These are phyloP conservation scores for Cucurbita ficifolia DNA, from an alignment of 306 rosid species.

Conservation along the genomic window DNA sequence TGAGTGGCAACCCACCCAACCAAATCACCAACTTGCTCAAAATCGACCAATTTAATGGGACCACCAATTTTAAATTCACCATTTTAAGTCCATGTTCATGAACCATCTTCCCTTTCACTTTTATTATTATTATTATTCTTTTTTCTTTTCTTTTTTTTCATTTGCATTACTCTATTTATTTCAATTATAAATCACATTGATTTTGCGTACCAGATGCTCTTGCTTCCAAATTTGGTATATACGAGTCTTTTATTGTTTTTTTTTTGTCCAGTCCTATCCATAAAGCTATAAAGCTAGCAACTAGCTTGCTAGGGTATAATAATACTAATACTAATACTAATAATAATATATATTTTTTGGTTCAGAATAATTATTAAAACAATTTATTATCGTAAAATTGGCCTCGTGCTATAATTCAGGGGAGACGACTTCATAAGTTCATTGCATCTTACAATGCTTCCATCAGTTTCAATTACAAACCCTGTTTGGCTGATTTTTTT, in stretches of 20 bases:
- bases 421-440: constrained; percentile 2
- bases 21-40: background rate
- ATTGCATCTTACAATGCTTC: background rate
- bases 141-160: background rate
- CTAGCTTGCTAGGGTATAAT: background rate
- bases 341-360: background rate
- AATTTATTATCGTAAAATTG: background rate
- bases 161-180: background rate
- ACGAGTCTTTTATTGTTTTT: background rate
- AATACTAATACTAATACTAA: no score
- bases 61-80: background rate
- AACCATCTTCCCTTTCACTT: background rate
- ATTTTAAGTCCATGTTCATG: background rate
- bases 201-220: background rate
- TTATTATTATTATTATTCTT: background rate
- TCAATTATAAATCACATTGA: background rate
- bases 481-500: background rate
- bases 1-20: background rate
- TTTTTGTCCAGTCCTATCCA: background rate
- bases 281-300: background rate
- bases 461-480: background rate
- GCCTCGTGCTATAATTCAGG: background rate
- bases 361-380: background rate
- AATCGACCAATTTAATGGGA: background rate
- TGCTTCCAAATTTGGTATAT: background rate